These are phyloP conservation scores for Jatropha podagrica DNA, from an alignment of 441 rosid genomes.

Conservation along the genomic window DNA sequence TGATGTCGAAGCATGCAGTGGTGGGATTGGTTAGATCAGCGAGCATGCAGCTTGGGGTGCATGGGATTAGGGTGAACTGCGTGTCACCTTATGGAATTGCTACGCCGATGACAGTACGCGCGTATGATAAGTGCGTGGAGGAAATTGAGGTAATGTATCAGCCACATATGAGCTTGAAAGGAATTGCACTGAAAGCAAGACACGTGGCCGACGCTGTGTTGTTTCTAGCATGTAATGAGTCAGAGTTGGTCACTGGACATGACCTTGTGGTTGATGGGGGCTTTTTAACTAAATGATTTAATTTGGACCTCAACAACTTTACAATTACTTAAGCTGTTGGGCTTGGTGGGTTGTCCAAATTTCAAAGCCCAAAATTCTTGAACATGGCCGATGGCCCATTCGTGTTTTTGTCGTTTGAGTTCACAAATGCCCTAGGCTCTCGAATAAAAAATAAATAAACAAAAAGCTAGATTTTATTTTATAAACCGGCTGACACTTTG, in stretches of 20 bases:
- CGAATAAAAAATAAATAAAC: no score
- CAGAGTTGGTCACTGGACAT: slow-evolving; percentile 38
- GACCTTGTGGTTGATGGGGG: slow-evolving; percentile 41
- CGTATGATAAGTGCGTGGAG: slow-evolving; percentile 11
- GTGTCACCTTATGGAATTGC: slow-evolving; percentile 22
- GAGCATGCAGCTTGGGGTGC: slow-evolving; percentile 26
- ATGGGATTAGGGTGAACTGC: slow-evolving; percentile 29
- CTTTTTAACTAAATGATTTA: neutral
- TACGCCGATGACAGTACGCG: slow-evolving; percentile 2
- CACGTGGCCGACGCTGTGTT: slow-evolving; percentile 39
- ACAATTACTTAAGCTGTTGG: neutral
- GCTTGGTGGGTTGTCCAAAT: neutral
- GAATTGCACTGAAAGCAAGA: slow-evolving; percentile 21
- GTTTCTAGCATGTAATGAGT: slow-evolving; percentile 40
- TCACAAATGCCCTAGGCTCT: neutral
- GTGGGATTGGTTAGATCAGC: slow-evolving; percentile 25
- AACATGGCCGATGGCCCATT: neutral
- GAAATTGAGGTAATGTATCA: slow-evolving; percentile 19
- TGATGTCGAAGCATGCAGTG: slow-evolving; percentile 35
- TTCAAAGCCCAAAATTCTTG: neutral
- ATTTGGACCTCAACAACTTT: neutral
- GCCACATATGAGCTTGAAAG: slow-evolving; percentile 27
- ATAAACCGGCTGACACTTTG: no score
- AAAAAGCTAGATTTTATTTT: no score
- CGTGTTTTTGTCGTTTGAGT: neutral